These are phyloP conservation scores for Coemansia sp. DNA, from an alignment of 192 early-diverging fungal genomes.

Conservation along the genomic window DNA sequence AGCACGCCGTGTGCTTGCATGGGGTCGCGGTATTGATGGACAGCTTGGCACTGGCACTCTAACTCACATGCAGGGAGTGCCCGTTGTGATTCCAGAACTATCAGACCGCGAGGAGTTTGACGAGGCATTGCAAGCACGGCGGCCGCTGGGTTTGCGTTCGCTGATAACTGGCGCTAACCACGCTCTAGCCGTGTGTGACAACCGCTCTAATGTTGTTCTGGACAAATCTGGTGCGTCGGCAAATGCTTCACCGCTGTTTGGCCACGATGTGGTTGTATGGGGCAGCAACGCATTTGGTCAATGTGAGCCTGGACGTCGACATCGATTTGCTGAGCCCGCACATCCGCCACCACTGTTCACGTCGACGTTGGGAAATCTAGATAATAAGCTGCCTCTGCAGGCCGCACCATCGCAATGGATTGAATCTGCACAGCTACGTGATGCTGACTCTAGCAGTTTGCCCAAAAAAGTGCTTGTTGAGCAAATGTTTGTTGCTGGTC, in stretches of 20 bases:
- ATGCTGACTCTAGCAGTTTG: neutral
- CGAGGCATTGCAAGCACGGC: neutral
- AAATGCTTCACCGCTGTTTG: conserved; percentile 21
- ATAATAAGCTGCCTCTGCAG: conserved; percentile 14
- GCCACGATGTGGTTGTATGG: conserved; percentile 46
- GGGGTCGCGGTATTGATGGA: conserved; percentile 43
- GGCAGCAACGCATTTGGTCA: conserved; percentile 37
- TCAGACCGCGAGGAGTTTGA: conserved; percentile 27
- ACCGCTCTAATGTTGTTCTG: conserved; percentile 35
- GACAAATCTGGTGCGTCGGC: conserved; percentile 24
- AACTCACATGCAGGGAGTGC: conserved; percentile 33
- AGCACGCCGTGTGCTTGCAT: conserved; percentile 19
- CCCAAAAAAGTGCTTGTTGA: conserved; percentile 25
- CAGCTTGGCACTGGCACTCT: conserved; percentile 37
- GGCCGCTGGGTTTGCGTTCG: conserved; percentile 24
- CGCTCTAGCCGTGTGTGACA: conserved; percentile 34
- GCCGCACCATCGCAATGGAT: conserved; percentile 46
- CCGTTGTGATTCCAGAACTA: conserved; percentile 7
- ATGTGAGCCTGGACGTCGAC: conserved; percentile 38
- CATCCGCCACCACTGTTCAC: conserved; percentile 28
- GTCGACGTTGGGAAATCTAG: neutral
- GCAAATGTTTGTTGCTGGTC: conserved; percentile 40
- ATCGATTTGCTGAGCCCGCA: conserved; percentile 29
- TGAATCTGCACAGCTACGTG: conserved; percentile 7
- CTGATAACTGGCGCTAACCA: conserved; percentile 24